Conservation (phyloP, 345 rosid genomes). For the Heritiera fomes region DNA sequence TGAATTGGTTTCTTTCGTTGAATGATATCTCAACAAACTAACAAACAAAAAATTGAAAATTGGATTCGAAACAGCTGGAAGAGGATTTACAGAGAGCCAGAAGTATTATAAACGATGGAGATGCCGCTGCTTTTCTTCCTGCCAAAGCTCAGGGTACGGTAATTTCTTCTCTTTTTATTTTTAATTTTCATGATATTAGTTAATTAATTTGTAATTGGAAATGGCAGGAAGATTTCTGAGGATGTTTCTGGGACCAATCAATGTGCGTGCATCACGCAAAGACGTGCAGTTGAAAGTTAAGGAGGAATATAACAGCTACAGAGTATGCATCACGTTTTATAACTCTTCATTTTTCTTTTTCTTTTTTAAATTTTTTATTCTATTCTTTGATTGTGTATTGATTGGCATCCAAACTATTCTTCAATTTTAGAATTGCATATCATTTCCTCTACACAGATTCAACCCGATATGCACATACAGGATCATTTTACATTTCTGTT, state of each 20-base stretch:
- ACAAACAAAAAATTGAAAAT: too few relatives aligned
- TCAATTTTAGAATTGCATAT: not conserved
- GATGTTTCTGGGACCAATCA: slow-evolving; percentile 92
- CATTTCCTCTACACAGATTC: not conserved
- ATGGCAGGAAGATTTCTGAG: slow-evolving; percentile 61
- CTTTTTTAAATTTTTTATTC: not conserved
- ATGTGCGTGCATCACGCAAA: slow-evolving; percentile 80
- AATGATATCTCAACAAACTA: not conserved
- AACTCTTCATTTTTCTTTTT: not conserved
- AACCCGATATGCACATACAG: not conserved
- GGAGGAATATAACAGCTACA: slow-evolving; percentile 92
- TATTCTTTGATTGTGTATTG: not conserved
- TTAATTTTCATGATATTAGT: not conserved
- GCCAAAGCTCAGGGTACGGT: slow-evolving; percentile 60
- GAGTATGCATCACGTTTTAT: slow-evolving; percentile 59
- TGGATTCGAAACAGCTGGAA: slow-evolving; percentile 51
- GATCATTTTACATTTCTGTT: not conserved
- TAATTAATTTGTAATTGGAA: not conserved
- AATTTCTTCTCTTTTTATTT: not conserved
- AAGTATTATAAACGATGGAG: slow-evolving; percentile 77
- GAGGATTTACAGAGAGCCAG: slow-evolving; percentile 83
- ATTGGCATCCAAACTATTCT: not conserved
- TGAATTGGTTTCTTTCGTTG: not conserved
- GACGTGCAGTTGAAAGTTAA: slow-evolving; percentile 87
- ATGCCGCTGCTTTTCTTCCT: slow-evolving; percentile 80